Evolutionary conservation across 305 asterid genomes (phyloP), one percentile per base, ranked within the genome.

Genomic region (Ajuga reptans): DNA sequence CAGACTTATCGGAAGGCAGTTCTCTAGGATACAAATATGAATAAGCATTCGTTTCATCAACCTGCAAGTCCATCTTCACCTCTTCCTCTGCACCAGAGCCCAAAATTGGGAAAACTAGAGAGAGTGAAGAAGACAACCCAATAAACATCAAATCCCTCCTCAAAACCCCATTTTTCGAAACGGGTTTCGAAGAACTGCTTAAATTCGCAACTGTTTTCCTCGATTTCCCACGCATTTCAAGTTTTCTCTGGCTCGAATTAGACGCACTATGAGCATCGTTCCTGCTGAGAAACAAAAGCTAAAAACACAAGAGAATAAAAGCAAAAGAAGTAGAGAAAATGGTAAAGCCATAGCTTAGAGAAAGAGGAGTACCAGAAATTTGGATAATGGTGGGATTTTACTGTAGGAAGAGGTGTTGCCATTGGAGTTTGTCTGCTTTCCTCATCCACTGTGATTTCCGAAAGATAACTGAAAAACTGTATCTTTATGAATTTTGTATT

Each of bases 21-120:
- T 78, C 85, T 47, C 73, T 72, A 1, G 98, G 98, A 79, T 82
- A 90, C 72, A 75, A 27, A 83, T 90, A 92, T n/a, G 98, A 87
- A 81, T 86, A 90, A 64, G 92, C 89, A 87, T 92, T 92, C 75
- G 82, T 79, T 47, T 90, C 89, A 77, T 92, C 98, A 61, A 83
- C 83, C 3, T 68, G 6, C 6, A 86, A 39, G 75, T 67, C 89
- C 91, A 81, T 88, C 72, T 83, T 87, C 78, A 82, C 62, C 64
- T 88, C 89, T 76, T 88, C 94, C 73, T 78, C 92, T 39, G 84
- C 90, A 58, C 70, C 78, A 72, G 69, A 77, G 87, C 98, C 90
- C 56, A 79, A 71, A 78, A 73, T 76, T 41, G 90, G 90, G 60
- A 87, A 74, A 67, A 81, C 12, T 27, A 84, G 76, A 78, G 87